Evolutionary conservation across 2,329 filamentous ascomycete genomes (phyloP), one percentile per base, ranked within the genome.

Genomic region (Cladophialophora psammophila): DNA sequence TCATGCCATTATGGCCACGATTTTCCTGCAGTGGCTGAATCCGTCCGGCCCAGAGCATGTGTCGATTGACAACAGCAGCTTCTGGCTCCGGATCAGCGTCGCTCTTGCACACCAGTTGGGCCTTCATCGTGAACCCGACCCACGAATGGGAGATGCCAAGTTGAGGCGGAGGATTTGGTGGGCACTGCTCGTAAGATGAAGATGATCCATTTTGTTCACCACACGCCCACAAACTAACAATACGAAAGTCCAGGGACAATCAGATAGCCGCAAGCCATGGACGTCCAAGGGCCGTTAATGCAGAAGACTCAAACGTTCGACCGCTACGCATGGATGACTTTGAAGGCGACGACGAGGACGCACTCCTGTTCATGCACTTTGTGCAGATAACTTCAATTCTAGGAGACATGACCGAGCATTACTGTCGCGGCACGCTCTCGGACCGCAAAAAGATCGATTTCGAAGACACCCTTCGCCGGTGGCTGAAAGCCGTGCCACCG

Each of bases 101-200:
- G 79, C 79, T 1, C 70, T 82, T 32, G 80, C 79, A 1, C 80
- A 81, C 72, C 80, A 82, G 63, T 75, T 81, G 63, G 80, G 80
- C 3, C 72, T 82, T n/a, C 80, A 82, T 65, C 76, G 78, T 48
- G 80, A 82, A 60, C 79, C 80, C 2, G 63, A 65, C 18, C 70
- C 69, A 3, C 72, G 72, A 4, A 76, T 75, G 57, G 69, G 73
- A 31, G 77, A 71, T 61, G 67, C 62, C 10, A 58, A 75, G 5
- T 65, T 81, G 10, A 74, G 80, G 56, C 77, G 76, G 59, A 74
- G 79, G 55, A 72, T 82, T 8, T 82, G 80, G 80, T 82, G 80
- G 80, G 79, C 78, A 18, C 69, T 82, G 18, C 78, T 79, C 50
- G 78, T 80, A 60, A 74, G 79, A 26, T 26, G 26, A 26, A 70